These are phyloP conservation scores for Ochetophila trinervis DNA, from an alignment of 306 rosid species.

Conservation along the genomic window DNA sequence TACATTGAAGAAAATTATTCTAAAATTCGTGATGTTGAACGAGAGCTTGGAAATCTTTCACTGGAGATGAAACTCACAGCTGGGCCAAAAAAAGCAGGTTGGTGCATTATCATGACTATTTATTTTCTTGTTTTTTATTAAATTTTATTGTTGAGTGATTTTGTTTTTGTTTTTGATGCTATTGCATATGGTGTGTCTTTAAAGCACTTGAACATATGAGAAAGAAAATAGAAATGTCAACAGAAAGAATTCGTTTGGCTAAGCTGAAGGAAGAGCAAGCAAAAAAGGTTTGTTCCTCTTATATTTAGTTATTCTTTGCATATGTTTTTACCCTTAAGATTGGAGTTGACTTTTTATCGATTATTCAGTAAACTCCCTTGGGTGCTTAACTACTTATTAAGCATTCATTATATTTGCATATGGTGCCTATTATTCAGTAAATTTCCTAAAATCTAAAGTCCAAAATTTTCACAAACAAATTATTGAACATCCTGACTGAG, in stretches of 20 bases:
- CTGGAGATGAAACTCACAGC: constrained; percentile 93
- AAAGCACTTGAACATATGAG: constrained; percentile 86
- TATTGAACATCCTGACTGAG: constrained; percentile 10
- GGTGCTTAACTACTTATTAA: background rate
- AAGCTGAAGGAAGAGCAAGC: constrained; percentile 84
- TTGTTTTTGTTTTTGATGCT: constrained; percentile 17
- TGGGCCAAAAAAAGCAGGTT: constrained; percentile 96
- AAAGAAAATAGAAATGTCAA: constrained; percentile 76
- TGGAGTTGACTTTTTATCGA: background rate
- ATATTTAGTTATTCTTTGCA: background rate
- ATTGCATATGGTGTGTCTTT: constrained; percentile 31
- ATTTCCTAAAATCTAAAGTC: background rate
- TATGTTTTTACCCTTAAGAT: constrained; percentile 4
- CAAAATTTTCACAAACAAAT: background rate
- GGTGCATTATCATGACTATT: constrained; percentile 23
- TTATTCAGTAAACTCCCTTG: background rate
- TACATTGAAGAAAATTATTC: constrained; percentile 87
- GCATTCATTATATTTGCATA: background rate
- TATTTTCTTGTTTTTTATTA: constrained; percentile 21
- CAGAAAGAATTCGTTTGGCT: constrained; percentile 73
- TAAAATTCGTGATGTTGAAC: constrained; percentile 89
- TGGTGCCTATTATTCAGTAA: background rate
- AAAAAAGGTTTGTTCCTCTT: constrained; percentile 44
- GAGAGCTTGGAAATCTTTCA: constrained; percentile 70
- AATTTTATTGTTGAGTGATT: constrained; percentile 30